These are phyloP conservation scores for Trametes gibbosa DNA, from an alignment of 768 basidiomycete species.

Conservation along the genomic window DNA sequence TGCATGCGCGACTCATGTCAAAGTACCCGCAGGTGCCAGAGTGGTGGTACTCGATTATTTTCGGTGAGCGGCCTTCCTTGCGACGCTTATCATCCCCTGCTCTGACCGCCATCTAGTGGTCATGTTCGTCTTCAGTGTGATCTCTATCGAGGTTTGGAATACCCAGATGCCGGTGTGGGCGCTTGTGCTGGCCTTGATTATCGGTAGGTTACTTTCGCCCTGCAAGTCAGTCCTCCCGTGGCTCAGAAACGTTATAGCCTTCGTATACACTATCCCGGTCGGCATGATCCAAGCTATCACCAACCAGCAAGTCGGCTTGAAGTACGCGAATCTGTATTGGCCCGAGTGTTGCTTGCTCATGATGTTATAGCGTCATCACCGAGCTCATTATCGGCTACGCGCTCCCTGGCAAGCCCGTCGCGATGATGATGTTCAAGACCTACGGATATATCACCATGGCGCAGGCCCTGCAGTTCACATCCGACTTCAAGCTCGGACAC, in stretches of 20 bases:
- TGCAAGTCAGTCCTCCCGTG: not conserved
- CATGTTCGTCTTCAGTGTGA: conserved; percentile 68
- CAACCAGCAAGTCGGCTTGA: conserved; percentile 74
- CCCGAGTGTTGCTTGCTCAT: not conserved
- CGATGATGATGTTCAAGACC: conserved; percentile 87
- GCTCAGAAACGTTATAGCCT: conserved; percentile 20
- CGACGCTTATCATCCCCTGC: not conserved
- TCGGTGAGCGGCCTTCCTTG: conserved; percentile 30
- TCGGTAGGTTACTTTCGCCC: conserved; percentile 36
- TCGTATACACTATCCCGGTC: conserved; percentile 48
- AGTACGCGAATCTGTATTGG: conserved; percentile 26
- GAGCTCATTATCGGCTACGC: conserved; percentile 81
- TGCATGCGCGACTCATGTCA: conserved; percentile 81
- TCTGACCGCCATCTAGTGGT: conserved; percentile 31
- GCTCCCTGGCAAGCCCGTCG: conserved; percentile 73
- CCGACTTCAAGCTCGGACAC: conserved; percentile 76
- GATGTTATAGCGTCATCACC: conserved; percentile 57
- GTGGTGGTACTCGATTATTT: conserved; percentile 80
- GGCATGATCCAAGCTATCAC: conserved; percentile 71
- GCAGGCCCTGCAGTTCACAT: conserved; percentile 66
- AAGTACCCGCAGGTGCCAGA: conserved; percentile 75
- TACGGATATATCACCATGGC: conserved; percentile 73
- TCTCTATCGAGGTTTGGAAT: conserved; percentile 71
- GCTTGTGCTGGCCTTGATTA: conserved; percentile 67
- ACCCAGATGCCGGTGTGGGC: conserved; percentile 71